Base-by-base conservation (phyloP, 2,329 filamentous ascomycete genomes). In the Scleromitrula shiraiana region DNA sequence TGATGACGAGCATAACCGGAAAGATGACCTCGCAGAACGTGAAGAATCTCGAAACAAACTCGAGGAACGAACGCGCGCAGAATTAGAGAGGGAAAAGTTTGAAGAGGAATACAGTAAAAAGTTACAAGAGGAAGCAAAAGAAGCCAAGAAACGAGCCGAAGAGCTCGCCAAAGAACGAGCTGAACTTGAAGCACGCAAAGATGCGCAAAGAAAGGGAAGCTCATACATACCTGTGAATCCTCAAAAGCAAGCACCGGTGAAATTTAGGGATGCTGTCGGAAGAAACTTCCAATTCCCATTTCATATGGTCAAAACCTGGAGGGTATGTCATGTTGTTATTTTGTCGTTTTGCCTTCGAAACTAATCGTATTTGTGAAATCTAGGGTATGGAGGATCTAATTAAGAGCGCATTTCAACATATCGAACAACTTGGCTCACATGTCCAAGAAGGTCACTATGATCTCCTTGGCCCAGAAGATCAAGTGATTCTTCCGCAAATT, bases 211-310 rank as follows among this genome's bases (percentile, higher is more conserved):
- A 15, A 46, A 46, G 27, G 36, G 19, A 4, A 24, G 36, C 9
- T 26, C 26, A n/a, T 23, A 33, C n/a, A 17, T n/a, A 12, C 20
- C 27, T 14, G 19, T 8, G 19, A 3, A 8, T 7, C 8, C 26
- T 23, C 1, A 4, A 10, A 33, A 33, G 7, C 8, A 15, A 12
- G 5, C 1, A 41, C 36, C 27, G 15, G 36, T 48, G 22, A 83
- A 83, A 57, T 95, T 95, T 70, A 94, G 94, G 68, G 90, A 96
- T 63, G 89, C 89, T 1, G 81, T 96, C 14, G 87, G 88, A 26
- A 78, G 90, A 56, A 95, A 94, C 66, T 96, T 94, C 65, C 91
- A 80, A 67, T 95, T 96, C 62, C 90, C 90, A 1, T 96, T 83
- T 68, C 80, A 90, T 54, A 66, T 94, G 23, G 95, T 89, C 66